phyloP scores from a whole-genome alignment of 2,329 filamentous ascomycete genomes.

The Fusarium heterosporum region DNA sequence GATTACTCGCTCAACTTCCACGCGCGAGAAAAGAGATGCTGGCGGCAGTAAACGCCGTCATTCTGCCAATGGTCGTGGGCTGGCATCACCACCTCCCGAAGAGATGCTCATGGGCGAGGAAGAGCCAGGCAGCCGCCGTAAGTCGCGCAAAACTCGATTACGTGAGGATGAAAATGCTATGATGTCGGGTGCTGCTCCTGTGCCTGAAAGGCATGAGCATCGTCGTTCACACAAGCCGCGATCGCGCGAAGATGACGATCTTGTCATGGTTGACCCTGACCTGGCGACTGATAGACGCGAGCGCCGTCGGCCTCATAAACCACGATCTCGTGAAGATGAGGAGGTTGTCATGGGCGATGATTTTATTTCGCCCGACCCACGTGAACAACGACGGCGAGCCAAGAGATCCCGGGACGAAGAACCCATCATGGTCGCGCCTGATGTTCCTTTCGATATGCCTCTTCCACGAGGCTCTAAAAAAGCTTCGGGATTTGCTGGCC shows the following conservation, averaged over 20 bases:
- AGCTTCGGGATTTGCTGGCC: slow-evolving; percentile 63
- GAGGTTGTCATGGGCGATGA: slow-evolving; percentile 62
- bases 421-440: slow-evolving; percentile 53
- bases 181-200: slow-evolving; percentile 59
- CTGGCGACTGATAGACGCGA: slow-evolving; percentile 47
- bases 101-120: slow-evolving; percentile 72
- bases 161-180: slow-evolving; percentile 58
- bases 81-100: slow-evolving; percentile 80
- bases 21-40: slow-evolving; percentile 71
- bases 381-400: slow-evolving; percentile 52
- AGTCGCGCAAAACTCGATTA: slow-evolving; percentile 55
- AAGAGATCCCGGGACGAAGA: slow-evolving; percentile 56
- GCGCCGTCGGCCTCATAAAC: slow-evolving; percentile 60
- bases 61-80: slow-evolving; percentile 73
- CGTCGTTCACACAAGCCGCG: slow-evolving; percentile 58
- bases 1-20: slow-evolving; percentile 76
- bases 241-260: slow-evolving; percentile 54
- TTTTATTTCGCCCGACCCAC: slow-evolving; percentile 48
- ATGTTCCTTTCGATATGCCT: slow-evolving; percentile 49
- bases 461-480: slow-evolving; percentile 60
- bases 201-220: slow-evolving; percentile 48
- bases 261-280: slow-evolving; percentile 62
- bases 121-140: slow-evolving; percentile 56
- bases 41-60: slow-evolving; percentile 70
- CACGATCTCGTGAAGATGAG: slow-evolving; percentile 48